phyloP scores from a whole-genome alignment of 768 basidiomycete species.

The Russula sp. region DNA sequence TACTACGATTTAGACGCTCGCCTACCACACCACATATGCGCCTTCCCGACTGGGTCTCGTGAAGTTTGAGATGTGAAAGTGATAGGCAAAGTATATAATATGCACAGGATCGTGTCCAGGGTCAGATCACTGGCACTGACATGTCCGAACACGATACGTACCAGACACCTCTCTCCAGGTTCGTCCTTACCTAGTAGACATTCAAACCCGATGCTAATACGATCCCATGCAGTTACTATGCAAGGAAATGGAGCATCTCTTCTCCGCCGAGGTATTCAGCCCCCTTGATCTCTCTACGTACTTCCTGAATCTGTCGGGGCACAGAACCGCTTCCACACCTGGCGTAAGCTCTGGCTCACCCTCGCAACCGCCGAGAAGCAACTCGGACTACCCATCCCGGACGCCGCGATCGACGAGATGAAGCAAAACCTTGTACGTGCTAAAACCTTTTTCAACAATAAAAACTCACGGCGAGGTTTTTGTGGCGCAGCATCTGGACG shows the following conservation, averaged over 20 bases:
- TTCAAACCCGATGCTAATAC: neutral
- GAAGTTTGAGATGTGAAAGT: too few species aligned
- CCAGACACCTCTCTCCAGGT: conserved; percentile 22
- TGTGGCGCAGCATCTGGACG: conserved; percentile 63
- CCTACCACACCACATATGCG: too few species aligned
- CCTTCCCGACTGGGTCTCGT: too few species aligned
- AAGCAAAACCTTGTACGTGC: conserved; percentile 72
- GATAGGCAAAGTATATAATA: too few species aligned
- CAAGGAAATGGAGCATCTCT: conserved; percentile 96
- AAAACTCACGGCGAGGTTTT: conserved; percentile 1
- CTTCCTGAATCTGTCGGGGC: neutral
- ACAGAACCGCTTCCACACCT: conserved; percentile 92
- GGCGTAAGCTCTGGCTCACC: conserved; percentile 93
- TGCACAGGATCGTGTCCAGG: neutral
- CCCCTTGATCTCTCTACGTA: neutral
- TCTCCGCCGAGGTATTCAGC: conserved; percentile 78
- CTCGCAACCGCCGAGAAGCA: conserved; percentile 96
- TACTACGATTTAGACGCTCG: too few species aligned
- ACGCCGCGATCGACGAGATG: conserved; percentile 94
- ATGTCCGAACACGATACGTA: conserved; percentile 18
- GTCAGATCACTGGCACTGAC: neutral
- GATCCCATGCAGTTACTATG: conserved; percentile 75
- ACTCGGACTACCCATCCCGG: conserved; percentile 83
- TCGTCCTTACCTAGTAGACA: neutral
- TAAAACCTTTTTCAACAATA: neutral